Evolutionary conservation across 2,329 filamentous ascomycete species (phyloP).

Genomic region (Fusarium tanahbumbuense): DNA sequence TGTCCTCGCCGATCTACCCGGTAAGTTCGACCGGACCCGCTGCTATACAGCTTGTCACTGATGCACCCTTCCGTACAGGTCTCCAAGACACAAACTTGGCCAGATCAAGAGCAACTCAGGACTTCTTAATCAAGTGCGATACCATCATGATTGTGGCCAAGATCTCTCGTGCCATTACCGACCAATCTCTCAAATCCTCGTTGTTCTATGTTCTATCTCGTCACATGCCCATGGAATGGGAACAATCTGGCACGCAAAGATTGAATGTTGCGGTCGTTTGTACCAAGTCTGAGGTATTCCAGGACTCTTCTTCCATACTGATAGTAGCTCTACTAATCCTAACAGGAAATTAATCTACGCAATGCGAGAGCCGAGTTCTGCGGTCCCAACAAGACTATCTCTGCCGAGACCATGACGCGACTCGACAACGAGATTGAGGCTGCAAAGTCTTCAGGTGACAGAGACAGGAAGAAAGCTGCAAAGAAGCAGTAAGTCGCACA

Average conservation of each 20-base stretch:
- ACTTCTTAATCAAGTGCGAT: slow-evolving; percentile 51
- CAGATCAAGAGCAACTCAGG: slow-evolving; percentile 50
- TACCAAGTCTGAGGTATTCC: slow-evolving; percentile 46
- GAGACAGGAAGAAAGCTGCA: slow-evolving; percentile 38
- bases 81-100: slow-evolving; percentile 53
- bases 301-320: too few relatives aligned
- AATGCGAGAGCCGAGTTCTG: slow-evolving; percentile 45
- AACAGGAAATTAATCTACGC: slow-evolving; percentile 44
- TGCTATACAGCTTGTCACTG: too few relatives aligned
- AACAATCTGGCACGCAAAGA: slow-evolving; percentile 38
- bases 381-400: slow-evolving; percentile 42
- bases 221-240: slow-evolving; percentile 48
- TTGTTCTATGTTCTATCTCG: slow-evolving; percentile 45
- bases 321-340: too few relatives aligned
- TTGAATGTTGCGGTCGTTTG: slow-evolving; percentile 51
- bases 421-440: slow-evolving; percentile 46
- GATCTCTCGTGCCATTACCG: slow-evolving; percentile 49
- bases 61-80: too few relatives aligned
- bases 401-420: slow-evolving; percentile 24
- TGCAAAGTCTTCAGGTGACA: slow-evolving; percentile 41
- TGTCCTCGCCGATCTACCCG: slow-evolving; percentile 52
- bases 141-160: slow-evolving; percentile 51
- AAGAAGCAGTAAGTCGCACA: slow-evolving; percentile 39
- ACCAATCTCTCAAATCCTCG: slow-evolving; percentile 50
- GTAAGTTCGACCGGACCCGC: too few relatives aligned